Evolutionary conservation across 257 asterid genomes (phyloP).

Genomic region (Cinchona pubescens): DNA sequence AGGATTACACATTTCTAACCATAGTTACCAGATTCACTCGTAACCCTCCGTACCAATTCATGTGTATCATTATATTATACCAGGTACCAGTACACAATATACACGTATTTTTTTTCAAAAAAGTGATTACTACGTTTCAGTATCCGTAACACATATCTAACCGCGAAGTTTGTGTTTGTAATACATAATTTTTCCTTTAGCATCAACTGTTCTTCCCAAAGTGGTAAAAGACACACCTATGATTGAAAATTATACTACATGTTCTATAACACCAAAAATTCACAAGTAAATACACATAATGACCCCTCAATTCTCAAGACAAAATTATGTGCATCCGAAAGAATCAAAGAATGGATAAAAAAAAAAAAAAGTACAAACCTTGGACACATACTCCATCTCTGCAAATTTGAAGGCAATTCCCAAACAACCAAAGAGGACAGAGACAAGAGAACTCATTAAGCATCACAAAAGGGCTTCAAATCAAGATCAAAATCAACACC

Average conservation of each 20-base stretch:
- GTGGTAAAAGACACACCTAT: not conserved
- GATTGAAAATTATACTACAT: not conserved
- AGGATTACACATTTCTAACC: too few relatives aligned
- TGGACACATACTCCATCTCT: conserved; percentile 72
- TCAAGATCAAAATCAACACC: conserved; percentile 51
- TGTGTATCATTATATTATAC: too few relatives aligned
- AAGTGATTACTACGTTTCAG: too few relatives aligned
- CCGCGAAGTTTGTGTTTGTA: too few relatives aligned
- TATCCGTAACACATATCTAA: too few relatives aligned
- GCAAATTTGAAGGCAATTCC: conserved; percentile 96
- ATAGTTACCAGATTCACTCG: too few relatives aligned
- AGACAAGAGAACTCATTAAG: conserved; percentile 88
- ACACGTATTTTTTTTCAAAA: too few relatives aligned
- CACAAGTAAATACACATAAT: too few relatives aligned
- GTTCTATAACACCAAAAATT: not conserved
- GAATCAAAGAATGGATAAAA: not conserved
- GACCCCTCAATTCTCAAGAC: not conserved
- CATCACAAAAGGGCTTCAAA: conserved; percentile 76
- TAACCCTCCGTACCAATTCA: too few relatives aligned
- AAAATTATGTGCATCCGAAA: not conserved
- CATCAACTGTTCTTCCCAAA: too few relatives aligned
- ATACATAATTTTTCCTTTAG: too few relatives aligned
- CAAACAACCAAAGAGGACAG: conserved; percentile 79
- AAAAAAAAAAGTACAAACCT: conserved; percentile 45
- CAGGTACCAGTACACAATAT: too few relatives aligned